Percentiles rank a stretch among this genome's conserved stretches.
These are phyloP conservation scores for Leccinum aurantiacum DNA, from an alignment of 768 basidiomycete genomes.

Conservation along the genomic window DNA sequence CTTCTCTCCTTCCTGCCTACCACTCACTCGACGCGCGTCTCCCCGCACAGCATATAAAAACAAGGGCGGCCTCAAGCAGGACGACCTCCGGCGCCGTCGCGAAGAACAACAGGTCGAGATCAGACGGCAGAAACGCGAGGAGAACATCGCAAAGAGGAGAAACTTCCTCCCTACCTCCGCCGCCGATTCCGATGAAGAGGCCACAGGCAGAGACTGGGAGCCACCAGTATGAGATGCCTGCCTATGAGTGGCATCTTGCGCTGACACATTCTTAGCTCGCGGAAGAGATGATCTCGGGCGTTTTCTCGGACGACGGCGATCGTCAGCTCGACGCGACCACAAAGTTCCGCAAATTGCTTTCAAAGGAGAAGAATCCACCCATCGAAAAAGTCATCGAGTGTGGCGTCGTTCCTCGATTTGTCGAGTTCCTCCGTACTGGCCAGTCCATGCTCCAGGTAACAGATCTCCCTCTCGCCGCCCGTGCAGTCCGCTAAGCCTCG, in stretches of 20 bases:
- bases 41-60: conserved; percentile 76
- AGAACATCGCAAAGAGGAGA: conserved; percentile 96
- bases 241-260: conserved; percentile 6
- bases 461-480: conserved; percentile 11
- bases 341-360: conserved; percentile 96
- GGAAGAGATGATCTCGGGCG: conserved; percentile 89
- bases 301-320: conserved; percentile 90
- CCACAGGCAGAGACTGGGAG: conserved; percentile 68
- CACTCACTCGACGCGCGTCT: conserved; percentile 38
- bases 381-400: conserved; percentile 98
- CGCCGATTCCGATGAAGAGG: conserved; percentile 91
- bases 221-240: conserved; percentile 53
- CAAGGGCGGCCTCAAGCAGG: conserved; percentile 85
- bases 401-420: conserved; percentile 95
- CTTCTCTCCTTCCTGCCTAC: conserved; percentile 11
- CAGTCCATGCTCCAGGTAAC: conserved; percentile 83
- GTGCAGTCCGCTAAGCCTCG: conserved; percentile 9
- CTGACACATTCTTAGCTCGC: conserved; percentile 53
- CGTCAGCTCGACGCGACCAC: conserved; percentile 96
- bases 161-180: conserved; percentile 80
- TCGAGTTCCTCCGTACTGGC: conserved; percentile 83
- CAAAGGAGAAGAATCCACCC: conserved; percentile 99
- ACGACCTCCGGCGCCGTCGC: conserved; percentile 92
- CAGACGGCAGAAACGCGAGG: conserved; percentile 96
- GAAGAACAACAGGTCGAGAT: conserved; percentile 99